These are phyloP conservation scores for Physaria fendleri DNA, from an alignment of 345 rosid genomes.

Conservation along the genomic window DNA sequence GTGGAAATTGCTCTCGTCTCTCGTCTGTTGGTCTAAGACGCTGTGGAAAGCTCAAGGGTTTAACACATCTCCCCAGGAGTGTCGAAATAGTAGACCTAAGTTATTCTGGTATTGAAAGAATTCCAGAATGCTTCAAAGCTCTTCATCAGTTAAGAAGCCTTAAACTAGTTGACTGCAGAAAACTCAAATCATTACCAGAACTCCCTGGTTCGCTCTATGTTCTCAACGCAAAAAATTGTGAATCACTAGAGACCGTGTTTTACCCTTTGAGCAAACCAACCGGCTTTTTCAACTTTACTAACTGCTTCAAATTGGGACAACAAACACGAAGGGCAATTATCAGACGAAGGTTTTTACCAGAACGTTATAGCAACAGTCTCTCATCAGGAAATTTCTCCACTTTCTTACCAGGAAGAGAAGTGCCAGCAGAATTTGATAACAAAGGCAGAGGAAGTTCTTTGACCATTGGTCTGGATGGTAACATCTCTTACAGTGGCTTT, in stretches of 20 bases:
- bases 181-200: slow-evolving; percentile 7
- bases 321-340: not conserved
- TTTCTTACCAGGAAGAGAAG: no score
- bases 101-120: not conserved
- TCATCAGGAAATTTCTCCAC: no score
- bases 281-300: not conserved
- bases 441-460: not conserved
- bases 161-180: not conserved
- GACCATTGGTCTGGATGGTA: no score
- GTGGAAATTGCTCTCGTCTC: not conserved
- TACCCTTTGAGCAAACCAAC: not conserved
- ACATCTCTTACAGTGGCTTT: no score
- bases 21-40: accelerated
- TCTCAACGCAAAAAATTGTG: not conserved
- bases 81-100: not conserved
- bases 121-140: not conserved
- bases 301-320: not conserved
- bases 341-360: no score
- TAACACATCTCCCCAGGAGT: slow-evolving; percentile 8
- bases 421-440: not conserved
- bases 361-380: no score
- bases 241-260: not conserved
- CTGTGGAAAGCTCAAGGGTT: not conserved
- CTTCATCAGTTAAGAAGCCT: not conserved
- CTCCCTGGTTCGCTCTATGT: not conserved